Percentiles rank a stretch among this genome's conserved stretches.
phyloP scores from a whole-genome alignment of 352 stramenopile genomes.

The Phytophthora litchii region DNA sequence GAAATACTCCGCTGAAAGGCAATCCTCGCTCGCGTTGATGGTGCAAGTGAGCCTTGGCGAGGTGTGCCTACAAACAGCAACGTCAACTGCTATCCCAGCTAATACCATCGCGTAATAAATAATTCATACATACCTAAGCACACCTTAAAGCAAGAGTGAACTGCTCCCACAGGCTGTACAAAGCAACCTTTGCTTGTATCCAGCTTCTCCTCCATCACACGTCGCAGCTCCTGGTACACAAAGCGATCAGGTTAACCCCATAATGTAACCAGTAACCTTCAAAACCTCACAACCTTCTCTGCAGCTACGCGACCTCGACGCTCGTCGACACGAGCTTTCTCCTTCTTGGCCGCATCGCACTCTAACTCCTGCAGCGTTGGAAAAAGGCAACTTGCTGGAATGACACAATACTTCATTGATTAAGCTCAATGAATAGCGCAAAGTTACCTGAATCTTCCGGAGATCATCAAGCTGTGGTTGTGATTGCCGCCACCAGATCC shows the following conservation, averaged over 20 bases:
- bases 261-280: background rate
- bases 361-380: constrained; percentile 35
- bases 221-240: constrained; percentile 59
- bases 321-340: constrained; percentile 63
- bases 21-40: constrained; percentile 71
- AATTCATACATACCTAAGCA: constrained; percentile 45
- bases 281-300: constrained; percentile 50
- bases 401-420: background rate
- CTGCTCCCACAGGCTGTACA: constrained; percentile 76
- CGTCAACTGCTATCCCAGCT: background rate
- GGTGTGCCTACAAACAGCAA: constrained; percentile 59
- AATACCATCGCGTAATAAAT: background rate
- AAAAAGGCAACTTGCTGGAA: constrained; percentile 14
- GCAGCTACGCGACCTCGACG: constrained; percentile 65
- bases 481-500: constrained; percentile 30
- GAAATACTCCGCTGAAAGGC: constrained; percentile 84
- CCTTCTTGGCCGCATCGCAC: constrained; percentile 48
- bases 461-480: background rate
- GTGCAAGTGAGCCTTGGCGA: constrained; percentile 82
- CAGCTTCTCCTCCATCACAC: constrained; percentile 77
- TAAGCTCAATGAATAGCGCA: background rate
- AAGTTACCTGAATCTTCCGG: constrained; percentile 24
- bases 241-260: constrained; percentile 4
- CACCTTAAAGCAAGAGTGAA: constrained; percentile 81
- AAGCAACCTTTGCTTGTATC: constrained; percentile 78